Evolutionary conservation across 1,139 yeast species (phyloP), one percentile per base, ranked within the genome.

Genomic region (Torulaspora globosa): DNA sequence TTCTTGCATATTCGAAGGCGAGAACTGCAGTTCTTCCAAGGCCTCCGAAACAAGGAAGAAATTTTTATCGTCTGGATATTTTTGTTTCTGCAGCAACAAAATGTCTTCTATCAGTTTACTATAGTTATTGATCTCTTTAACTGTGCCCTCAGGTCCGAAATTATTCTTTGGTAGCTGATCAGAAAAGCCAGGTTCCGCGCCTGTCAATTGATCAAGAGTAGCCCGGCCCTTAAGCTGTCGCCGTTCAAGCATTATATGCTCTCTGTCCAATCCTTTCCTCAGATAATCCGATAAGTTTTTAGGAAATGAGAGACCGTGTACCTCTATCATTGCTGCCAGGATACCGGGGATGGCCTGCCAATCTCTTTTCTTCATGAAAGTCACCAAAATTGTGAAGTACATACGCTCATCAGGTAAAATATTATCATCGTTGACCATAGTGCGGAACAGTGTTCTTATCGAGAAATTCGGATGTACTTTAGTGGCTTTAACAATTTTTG

Each of bases 321-420:
- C 36, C 16, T 50, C 39, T 9, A 39, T 28, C 54, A 61, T 54
- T 32, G 47, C 36, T 9, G 46, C 42, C 16, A 63, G 32, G 2
- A 59, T 41, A 3, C 57, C 56, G 0, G 60, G 55, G 1, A 63
- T 21, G 3, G 50, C 53, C 11, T 47, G 38, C 60, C 63, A 59
- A 35, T 61, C 60, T 18, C 54, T 50, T 5, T 51, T 41, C 28
- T 49, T 49, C 19, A 58, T 46, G 31, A 62, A 53, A 1, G 59
- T 51, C 4, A 46, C 39, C n/a, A 60, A 40, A 7, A 62, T 52
- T 7, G 49, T 31, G 15, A 51, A 44, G 36, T 50, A 54, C 37
- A 60, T 43, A 3, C 39, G 33, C 5, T 33, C 29, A 42, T 53
- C 52, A 7, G 59, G 58, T n/a, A 61, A 41, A 15, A 57, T 43